phyloP scores from a whole-genome alignment of 1,284 basidiomycete genomes.

The Meira miltonrushii region DNA sequence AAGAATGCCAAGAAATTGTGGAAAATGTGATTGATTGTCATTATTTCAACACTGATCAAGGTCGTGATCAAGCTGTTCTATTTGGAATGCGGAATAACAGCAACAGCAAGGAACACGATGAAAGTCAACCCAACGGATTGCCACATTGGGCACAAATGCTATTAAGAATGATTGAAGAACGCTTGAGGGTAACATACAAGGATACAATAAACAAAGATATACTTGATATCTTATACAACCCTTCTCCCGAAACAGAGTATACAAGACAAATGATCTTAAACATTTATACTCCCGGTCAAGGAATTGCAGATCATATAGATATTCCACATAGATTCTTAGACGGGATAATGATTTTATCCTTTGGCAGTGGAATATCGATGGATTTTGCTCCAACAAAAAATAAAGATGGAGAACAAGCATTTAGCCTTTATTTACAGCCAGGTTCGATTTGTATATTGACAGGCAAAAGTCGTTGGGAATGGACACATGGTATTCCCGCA shows the following conservation, averaged over 20 bases:
- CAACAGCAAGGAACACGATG: too few species aligned
- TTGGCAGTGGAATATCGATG: constrained; percentile 37
- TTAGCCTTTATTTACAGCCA: neutral
- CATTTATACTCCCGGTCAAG: constrained; percentile 54
- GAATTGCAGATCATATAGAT: constrained; percentile 56
- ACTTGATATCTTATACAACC: neutral
- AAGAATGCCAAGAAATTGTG: neutral
- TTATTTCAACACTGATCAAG: constrained; percentile 1
- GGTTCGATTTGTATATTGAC: constrained; percentile 52
- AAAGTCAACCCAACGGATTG: neutral
- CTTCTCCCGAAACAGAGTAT: too few species aligned
- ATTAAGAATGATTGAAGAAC: neutral
- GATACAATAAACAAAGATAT: neutral
- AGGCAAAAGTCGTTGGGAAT: constrained; percentile 54
- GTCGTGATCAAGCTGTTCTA: constrained; percentile 8
- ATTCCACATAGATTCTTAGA: constrained; percentile 54
- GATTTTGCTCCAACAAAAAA: constrained; percentile 20
- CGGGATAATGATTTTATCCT: constrained; percentile 36
- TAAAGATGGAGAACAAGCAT: neutral
- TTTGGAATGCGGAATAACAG: neutral
- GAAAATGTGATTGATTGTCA: neutral
- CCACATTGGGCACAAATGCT: neutral
- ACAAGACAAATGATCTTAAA: constrained; percentile 54
- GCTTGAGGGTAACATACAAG: neutral
- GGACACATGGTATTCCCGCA: constrained; percentile 55